A percentile compares a stretch with the other conserved stretches of the same genome.
phyloP scores from a whole-genome alignment of 2,329 filamentous ascomycete species.

The Phaeosphaeria sp. region DNA sequence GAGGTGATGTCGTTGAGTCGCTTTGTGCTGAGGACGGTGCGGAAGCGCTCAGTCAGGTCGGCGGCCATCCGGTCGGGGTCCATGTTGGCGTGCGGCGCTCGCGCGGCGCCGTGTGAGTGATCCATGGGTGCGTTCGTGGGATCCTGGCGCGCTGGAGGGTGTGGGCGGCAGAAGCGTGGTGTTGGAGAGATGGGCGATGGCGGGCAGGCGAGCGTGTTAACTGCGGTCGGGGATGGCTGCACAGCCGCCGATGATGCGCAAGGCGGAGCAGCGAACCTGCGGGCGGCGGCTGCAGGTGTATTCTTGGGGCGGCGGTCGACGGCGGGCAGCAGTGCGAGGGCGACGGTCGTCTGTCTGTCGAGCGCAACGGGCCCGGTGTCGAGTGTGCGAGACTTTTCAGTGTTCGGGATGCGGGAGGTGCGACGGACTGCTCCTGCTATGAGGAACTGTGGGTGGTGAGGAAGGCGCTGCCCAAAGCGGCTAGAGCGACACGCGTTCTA shows the following conservation, averaged over 20 bases:
- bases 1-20: constrained; percentile 80
- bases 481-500: background rate
- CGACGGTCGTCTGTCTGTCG: constrained; percentile 1
- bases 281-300: constrained; percentile 1
- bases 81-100: constrained; percentile 28
- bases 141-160: constrained; percentile 21
- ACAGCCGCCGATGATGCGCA: constrained; percentile 10
- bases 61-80: constrained; percentile 62
- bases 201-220: background rate
- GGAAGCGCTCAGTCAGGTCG: constrained; percentile 83
- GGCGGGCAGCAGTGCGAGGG: background rate
- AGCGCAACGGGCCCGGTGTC: constrained; percentile 4
- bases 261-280: constrained; percentile 5
- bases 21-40: constrained; percentile 84
- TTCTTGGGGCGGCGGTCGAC: constrained; percentile 1
- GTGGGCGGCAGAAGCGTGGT: constrained; percentile 2
- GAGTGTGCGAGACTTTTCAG: background rate
- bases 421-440: constrained; percentile 4
- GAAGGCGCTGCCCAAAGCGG: background rate
- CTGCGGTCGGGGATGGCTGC: constrained; percentile 6
- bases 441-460: background rate
- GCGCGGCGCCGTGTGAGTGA: constrained; percentile 38
- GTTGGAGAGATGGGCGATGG: background rate
- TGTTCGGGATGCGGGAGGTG: constrained; percentile 1
- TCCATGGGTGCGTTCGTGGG: constrained; percentile 42